Evolutionary conservation across 108 stramenopile genomes (phyloP), one percentile per base, ranked within the genome.

Genomic region (Skeletonema tropicum): DNA sequence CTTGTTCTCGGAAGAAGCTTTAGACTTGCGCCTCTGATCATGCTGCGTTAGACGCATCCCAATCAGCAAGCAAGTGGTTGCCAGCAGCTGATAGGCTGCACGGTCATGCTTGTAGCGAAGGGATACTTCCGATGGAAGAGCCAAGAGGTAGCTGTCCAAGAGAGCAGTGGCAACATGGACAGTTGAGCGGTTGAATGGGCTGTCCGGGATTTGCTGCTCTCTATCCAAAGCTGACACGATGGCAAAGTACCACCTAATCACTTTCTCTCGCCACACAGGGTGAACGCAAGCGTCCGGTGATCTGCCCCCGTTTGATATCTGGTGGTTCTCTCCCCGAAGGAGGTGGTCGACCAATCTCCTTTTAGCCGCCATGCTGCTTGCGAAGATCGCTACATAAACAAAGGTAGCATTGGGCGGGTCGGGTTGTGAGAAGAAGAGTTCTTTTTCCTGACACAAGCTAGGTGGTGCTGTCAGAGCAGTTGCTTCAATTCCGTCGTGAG

Each of bases 171-270:
- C 55, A 61, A 69, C 63, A 38, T 76, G 76, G 32, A 76, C 68
- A 10, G 68, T 13, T 4, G 62, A n/a, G 10, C 76, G 68, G 42
- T 76, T 55, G 63, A 76, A 76, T 13, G 76, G 76, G 29, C 69
- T 62, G 2, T 29, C 14, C n/a, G 6, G 58, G 41, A 41, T 5
- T 0, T 26, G 15, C 6, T 76, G 76, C 30, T 69, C 48, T 52
- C 52, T 42, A 19, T 41, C 30, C 52, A 76, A 57, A 3, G 76
- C 76, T 33, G 76, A 60, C 11, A 76, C 68, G 7, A 76, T 52
- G 4, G 76, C 25, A 55, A 76, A 76, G 49, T 60, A 76, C 76
- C 76, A 76, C 17, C 41, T 39, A 17, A 76, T 70, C 19, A 76
- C 76, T 46, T 70, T 76, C 29, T 76, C 67, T 45, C 76, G 61